Evolutionary conservation across 2,329 filamentous ascomycete genomes (phyloP).

Genomic region (Colletotrichum tamarilloi): DNA sequence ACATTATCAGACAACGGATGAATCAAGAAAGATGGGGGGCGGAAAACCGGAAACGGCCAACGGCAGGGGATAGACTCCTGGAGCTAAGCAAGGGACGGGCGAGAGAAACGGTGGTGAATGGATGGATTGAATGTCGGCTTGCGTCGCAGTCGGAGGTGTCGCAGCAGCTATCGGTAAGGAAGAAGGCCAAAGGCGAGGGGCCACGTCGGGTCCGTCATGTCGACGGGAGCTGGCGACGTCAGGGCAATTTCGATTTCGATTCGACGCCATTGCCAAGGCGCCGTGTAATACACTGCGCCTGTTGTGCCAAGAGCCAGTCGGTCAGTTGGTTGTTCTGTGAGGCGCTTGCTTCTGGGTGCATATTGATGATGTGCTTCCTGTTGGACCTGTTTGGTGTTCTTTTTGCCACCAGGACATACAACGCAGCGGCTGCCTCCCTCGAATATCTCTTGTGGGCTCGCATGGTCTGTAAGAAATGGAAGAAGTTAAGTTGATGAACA

Average conservation of each 20-base stretch:
- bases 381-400: background rate
- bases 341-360: background rate
- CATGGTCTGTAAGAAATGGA: background rate
- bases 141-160: background rate
- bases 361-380: background rate
- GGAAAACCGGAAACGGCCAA: slow-evolving; percentile 11
- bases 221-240: background rate
- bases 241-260: background rate
- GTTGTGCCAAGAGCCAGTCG: slow-evolving; percentile 17
- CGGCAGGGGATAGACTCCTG: background rate
- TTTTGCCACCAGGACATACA: background rate
- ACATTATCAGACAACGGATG: slow-evolving; percentile 21
- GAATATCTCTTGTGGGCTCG: background rate
- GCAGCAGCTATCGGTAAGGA: background rate
- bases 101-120: background rate
- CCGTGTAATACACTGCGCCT: slow-evolving; percentile 19
- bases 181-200: background rate
- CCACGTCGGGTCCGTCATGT: slow-evolving; percentile 19
- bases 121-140: background rate
- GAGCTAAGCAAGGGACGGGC: background rate
- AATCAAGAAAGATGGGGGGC: slow-evolving; percentile 25
- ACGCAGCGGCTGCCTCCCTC: background rate
- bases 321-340: background rate
- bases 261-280: slow-evolving; percentile 16
- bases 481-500: background rate